Evolutionary conservation across 805 yeast species (phyloP), one percentile per base, ranked within the genome.

Genomic region (Candida maesae): DNA sequence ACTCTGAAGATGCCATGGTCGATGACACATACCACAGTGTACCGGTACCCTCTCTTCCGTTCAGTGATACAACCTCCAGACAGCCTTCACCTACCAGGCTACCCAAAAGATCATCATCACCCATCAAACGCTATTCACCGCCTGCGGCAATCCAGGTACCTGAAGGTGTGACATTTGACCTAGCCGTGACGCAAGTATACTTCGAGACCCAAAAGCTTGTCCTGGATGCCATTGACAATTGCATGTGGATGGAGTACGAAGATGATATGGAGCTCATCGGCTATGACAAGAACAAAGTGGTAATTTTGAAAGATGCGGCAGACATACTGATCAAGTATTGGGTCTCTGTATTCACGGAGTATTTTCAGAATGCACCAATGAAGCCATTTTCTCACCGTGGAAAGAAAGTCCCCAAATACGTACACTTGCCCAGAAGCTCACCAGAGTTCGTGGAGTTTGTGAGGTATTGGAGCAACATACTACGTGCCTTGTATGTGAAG

Each of bases 341-440:
- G 73, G 54, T 76, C 1, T 70, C 88, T 1, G 82, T 77, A 1
- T 84, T 84, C 53, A 58, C 71, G 4, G 74, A 66, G 3, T 74
- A 70, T 42, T 74, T 81, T 42, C 39, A 46, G 9, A 35, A 37
- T 5, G 31, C 46, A 3, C 23, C 52, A 24, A 31, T 50, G 47
- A 44, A 42, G 37, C 47, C 63, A 35, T 42, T 50, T 45, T 26
- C 42, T 38, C 25, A 49, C 14, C 41, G 52, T 29, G 63, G 65
- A 51, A 58, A 46, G 40, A 55, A 53, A 35, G 29, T 42, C 2
- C 65, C 69, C 0, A 17, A 36, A 5, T 38, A 32, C 19, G 41
- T 51, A 1, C 27, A 36, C 6, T 19, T 53, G 0, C 79, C 82
- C 0, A 14, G 26, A 2, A 39, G 45, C 14, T 25, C 39, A 2